These are phyloP conservation scores for Fusarium subtropicale DNA, from an alignment of 2,329 filamentous ascomycete genomes.

Conservation along the genomic window DNA sequence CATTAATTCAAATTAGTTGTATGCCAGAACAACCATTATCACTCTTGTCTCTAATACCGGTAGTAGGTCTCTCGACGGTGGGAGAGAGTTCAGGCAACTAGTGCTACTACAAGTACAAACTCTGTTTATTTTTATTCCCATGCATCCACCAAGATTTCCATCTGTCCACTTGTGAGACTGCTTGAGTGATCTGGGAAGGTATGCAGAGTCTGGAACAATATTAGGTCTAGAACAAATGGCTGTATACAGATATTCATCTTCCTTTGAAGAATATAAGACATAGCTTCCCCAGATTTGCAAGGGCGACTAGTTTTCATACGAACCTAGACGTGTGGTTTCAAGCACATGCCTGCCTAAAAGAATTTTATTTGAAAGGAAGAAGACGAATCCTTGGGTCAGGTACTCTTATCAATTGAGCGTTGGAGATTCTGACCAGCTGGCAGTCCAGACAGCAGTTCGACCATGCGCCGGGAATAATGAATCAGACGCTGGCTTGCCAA, in stretches of 20 bases:
- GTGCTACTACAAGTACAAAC: not conserved
- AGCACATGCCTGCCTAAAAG: too few relatives aligned
- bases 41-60: not conserved
- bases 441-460: slow-evolving; percentile 1
- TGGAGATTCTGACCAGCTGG: slow-evolving; percentile 22
- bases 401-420: not conserved
- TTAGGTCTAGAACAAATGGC: not conserved
- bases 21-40: not conserved
- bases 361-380: not conserved
- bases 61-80: not conserved
- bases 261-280: not conserved
- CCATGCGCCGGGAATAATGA: slow-evolving; percentile 37
- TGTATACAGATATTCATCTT: not conserved
- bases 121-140: not conserved
- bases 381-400: not conserved
- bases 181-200: not conserved
- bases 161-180: not conserved
- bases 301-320: not conserved
- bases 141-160: not conserved
- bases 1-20: not conserved
- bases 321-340: not conserved
- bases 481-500: slow-evolving; percentile 3
- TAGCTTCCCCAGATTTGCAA: not conserved
- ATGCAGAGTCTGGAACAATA: not conserved
- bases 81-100: not conserved